phyloP scores from a whole-genome alignment of 495 filamentous ascomycete species.

The Penicilliopsis zonata region DNA sequence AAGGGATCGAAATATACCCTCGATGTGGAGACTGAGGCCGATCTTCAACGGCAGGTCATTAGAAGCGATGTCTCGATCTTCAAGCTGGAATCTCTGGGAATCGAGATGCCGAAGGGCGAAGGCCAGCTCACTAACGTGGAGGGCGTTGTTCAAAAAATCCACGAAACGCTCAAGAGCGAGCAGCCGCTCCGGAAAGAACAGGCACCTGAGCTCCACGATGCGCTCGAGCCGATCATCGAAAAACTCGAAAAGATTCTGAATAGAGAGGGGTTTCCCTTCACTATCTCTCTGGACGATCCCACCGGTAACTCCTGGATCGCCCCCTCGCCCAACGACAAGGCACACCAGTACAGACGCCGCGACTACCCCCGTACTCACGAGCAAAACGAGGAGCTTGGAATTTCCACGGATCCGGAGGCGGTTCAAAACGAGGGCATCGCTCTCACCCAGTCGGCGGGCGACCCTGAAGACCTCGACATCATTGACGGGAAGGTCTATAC shows the following conservation, averaged over 20 bases:
- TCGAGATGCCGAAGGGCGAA: slow-evolving; percentile 82
- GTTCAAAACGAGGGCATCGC: slow-evolving; percentile 10
- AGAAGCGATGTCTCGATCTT: slow-evolving; percentile 79
- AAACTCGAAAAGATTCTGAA: slow-evolving; percentile 61
- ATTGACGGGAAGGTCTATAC: slow-evolving; percentile 80
- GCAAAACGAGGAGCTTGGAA: slow-evolving; percentile 74
- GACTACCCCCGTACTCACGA: slow-evolving; percentile 73
- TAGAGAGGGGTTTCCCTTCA: slow-evolving; percentile 73
- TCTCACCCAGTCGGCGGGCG: slow-evolving; percentile 6
- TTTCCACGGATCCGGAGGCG: slow-evolving; percentile 34
- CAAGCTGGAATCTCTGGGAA: slow-evolving; percentile 70
- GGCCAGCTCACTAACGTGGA: slow-evolving; percentile 89
- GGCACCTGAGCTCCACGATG: slow-evolving; percentile 60
- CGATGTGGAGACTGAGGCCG: slow-evolving; percentile 50
- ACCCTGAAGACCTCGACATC: slow-evolving; percentile 59
- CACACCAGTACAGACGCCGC: slow-evolving; percentile 65
- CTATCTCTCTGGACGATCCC: slow-evolving; percentile 73
- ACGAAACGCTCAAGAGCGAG: slow-evolving; percentile 62
- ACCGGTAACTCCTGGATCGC: slow-evolving; percentile 98
- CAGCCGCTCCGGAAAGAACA: slow-evolving; percentile 64
- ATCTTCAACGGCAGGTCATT: slow-evolving; percentile 77
- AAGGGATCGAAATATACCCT: slow-evolving; percentile 72
- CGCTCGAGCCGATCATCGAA: slow-evolving; percentile 60
- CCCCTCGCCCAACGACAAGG: slow-evolving; percentile 57
- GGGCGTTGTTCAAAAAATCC: slow-evolving; percentile 63